These are phyloP conservation scores for Aschersonia sp. DNA, from an alignment of 2,329 filamentous ascomycete species.

Conservation along the genomic window DNA sequence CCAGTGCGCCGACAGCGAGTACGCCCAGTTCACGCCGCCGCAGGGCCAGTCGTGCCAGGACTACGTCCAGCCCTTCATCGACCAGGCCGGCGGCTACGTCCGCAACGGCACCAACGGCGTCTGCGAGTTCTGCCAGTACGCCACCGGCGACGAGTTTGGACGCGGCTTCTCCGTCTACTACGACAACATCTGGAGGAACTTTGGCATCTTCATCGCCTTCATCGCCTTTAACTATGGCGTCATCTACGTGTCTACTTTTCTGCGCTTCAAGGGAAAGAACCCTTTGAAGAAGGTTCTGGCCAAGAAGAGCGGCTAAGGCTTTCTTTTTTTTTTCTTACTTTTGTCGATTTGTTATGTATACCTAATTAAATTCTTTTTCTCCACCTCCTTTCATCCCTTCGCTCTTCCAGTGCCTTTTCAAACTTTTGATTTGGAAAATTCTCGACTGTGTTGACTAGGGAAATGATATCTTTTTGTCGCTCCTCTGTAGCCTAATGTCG, in stretches of 20 bases:
- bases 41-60: slow-evolving; percentile 42
- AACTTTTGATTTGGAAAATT: no score
- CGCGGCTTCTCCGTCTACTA: slow-evolving; percentile 45
- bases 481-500: no score
- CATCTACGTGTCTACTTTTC: slow-evolving; percentile 22
- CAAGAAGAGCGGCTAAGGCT: slow-evolving; percentile 7
- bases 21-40: slow-evolving; percentile 45
- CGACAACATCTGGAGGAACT: slow-evolving; percentile 48
- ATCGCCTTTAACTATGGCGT: slow-evolving; percentile 45
- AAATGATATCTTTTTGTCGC: no score
- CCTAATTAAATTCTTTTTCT: no score
- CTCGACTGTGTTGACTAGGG: no score
- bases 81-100: slow-evolving; percentile 45
- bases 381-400: no score
- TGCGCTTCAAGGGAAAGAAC: slow-evolving; percentile 24
- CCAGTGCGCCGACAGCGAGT: slow-evolving; percentile 37
- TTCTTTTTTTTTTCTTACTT: no score
- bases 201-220: slow-evolving; percentile 49
- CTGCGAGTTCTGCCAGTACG: slow-evolving; percentile 52
- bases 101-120: slow-evolving; percentile 34
- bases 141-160: slow-evolving; percentile 45
- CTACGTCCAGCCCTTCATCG: slow-evolving; percentile 40
- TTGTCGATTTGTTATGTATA: no score
- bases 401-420: no score
- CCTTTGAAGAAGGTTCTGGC: slow-evolving; percentile 16